Conservation (phyloP, 2,329 filamentous ascomycete species). For the Ophiostoma angusticollis region DNA sequence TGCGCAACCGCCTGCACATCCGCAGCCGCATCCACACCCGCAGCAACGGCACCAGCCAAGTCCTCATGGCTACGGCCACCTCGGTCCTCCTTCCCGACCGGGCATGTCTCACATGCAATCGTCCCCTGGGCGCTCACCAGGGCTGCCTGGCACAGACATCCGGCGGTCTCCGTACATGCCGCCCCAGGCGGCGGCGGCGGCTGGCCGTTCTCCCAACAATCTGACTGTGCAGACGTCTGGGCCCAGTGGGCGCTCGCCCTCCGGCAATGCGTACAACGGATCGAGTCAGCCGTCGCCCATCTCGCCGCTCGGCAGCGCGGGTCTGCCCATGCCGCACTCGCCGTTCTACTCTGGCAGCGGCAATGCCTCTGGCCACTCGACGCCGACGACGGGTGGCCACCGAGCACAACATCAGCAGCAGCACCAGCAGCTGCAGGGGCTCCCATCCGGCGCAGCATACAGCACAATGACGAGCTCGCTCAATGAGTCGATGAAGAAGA, state of each 20-base stretch:
- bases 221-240: slow-evolving; percentile 20
- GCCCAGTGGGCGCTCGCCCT: slow-evolving; percentile 5
- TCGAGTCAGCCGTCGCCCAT: slow-evolving; percentile 31
- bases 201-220: slow-evolving; percentile 21
- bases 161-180: slow-evolving; percentile 36
- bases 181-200: slow-evolving; percentile 21
- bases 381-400: slow-evolving; percentile 20
- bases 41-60: neutral
- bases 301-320: slow-evolving; percentile 25
- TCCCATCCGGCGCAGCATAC: slow-evolving; percentile 11
- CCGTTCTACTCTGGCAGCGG: slow-evolving; percentile 16
- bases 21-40: no score
- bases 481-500: slow-evolving; percentile 28
- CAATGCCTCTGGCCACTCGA: slow-evolving; percentile 20
- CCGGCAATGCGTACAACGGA: slow-evolving; percentile 20
- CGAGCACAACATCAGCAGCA: slow-evolving; percentile 4
- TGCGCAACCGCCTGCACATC: no score
- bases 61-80: slow-evolving; percentile 12
- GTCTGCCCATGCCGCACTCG: slow-evolving; percentile 21
- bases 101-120: no score
- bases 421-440: slow-evolving; percentile 19
- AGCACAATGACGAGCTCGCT: slow-evolving; percentile 19
- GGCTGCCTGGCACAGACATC: slow-evolving; percentile 36
- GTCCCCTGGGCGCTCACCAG: slow-evolving; percentile 31
- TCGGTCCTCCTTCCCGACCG: slow-evolving; percentile 10